Conservation (phyloP, 2,329 filamentous ascomycete species). For the Colletotrichum incanum region DNA sequence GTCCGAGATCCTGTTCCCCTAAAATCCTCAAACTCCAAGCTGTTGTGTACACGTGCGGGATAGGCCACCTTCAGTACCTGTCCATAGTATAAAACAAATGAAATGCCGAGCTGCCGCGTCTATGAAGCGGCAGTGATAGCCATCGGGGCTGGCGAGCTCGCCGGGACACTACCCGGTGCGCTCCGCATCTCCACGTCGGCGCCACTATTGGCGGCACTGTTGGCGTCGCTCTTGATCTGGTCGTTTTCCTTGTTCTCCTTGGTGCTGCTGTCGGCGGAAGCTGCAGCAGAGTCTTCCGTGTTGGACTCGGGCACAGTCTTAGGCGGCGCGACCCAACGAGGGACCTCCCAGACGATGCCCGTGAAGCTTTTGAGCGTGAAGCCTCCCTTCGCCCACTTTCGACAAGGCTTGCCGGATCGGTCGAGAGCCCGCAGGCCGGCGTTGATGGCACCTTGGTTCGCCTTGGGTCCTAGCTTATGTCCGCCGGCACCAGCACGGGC, state of each 20-base stretch:
- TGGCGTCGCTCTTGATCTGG: slow-evolving; percentile 64
- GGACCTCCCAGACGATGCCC: slow-evolving; percentile 85
- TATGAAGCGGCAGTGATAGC: slow-evolving; percentile 63
- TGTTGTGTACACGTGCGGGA: slow-evolving; percentile 24
- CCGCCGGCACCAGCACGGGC: slow-evolving; percentile 63
- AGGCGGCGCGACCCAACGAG: slow-evolving; percentile 85
- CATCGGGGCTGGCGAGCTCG: slow-evolving; percentile 67
- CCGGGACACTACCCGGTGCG: slow-evolving; percentile 63
- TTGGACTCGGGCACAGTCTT: slow-evolving; percentile 65
- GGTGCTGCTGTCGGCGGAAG: slow-evolving; percentile 68
- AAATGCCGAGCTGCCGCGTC: slow-evolving; percentile 1
- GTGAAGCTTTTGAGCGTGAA: slow-evolving; percentile 95
- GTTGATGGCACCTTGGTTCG: slow-evolving; percentile 97
- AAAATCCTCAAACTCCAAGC: slow-evolving; percentile 40
- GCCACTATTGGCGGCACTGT: slow-evolving; percentile 55
- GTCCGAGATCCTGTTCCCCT: neutral
- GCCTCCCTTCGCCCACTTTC: slow-evolving; percentile 88
- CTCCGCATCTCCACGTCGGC: slow-evolving; percentile 69
- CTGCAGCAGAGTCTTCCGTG: slow-evolving; percentile 62
- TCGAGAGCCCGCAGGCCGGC: slow-evolving; percentile 95
- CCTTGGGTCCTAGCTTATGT: slow-evolving; percentile 95
- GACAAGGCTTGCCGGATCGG: slow-evolving; percentile 90
- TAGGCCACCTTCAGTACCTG: neutral
- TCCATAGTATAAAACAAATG: slow-evolving; percentile 1
- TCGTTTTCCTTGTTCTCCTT: slow-evolving; percentile 78